These are phyloP conservation scores for Euphrasia arctica DNA, from an alignment of 305 asterid genomes.

Conservation along the genomic window DNA sequence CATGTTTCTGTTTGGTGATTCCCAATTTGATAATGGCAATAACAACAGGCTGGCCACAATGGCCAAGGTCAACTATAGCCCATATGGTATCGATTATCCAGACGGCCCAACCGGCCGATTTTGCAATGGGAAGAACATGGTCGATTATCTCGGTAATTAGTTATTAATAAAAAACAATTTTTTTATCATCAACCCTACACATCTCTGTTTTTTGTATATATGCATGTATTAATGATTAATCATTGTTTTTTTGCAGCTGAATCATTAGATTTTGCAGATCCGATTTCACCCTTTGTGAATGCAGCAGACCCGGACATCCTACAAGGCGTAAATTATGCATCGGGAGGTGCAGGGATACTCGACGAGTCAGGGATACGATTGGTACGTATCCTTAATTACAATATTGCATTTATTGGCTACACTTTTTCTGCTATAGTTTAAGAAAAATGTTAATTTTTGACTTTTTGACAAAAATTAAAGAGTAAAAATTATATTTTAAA, in stretches of 20 bases:
- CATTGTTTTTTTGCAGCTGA: constrained; percentile 33
- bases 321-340: constrained; percentile 59
- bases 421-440: no score
- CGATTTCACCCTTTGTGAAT: constrained; percentile 38
- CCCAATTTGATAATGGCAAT: constrained; percentile 57
- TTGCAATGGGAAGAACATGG: constrained; percentile 32
- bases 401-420: no score
- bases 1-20: constrained; percentile 53
- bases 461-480: no score
- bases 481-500: no score
- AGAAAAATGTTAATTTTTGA: no score
- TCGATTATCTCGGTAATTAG: constrained; percentile 33
- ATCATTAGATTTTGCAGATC: constrained; percentile 33
- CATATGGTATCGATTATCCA: constrained; percentile 55
- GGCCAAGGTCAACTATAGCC: constrained; percentile 46
- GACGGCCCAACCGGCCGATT: constrained; percentile 49
- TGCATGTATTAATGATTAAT: neutral
- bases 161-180: neutral
- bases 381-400: no score
- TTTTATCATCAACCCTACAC: neutral
- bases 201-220: neutral
- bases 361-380: constrained; percentile 24
- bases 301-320: constrained; percentile 28
- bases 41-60: constrained; percentile 35
- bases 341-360: constrained; percentile 54